Percentiles rank a stretch among this genome's conserved stretches.
These are phyloP conservation scores for Crithidia sp. DNA, from an alignment of 208 protist species.

Conservation along the genomic window DNA sequence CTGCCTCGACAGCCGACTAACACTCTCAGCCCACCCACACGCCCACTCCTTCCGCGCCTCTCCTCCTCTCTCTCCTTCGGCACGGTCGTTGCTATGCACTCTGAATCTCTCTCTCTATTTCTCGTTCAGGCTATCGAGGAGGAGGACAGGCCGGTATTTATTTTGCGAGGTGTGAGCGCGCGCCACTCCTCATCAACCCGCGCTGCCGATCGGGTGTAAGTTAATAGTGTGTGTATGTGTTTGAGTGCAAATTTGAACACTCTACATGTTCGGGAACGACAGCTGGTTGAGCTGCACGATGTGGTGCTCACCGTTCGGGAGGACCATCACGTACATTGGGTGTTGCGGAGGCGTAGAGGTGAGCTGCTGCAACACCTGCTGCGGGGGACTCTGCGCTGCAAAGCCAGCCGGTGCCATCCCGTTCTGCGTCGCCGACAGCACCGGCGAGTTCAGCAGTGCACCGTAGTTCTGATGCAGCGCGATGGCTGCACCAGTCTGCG, in stretches of 20 bases:
- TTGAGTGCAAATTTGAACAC: background rate
- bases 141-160: no score
- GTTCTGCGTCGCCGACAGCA: background rate
- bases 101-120: no score
- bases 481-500: background rate
- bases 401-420: background rate
- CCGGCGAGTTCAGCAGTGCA: constrained; percentile 1
- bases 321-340: constrained; percentile 42
- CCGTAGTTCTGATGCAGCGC: constrained; percentile 3
- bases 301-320: constrained; percentile 37
- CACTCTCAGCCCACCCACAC: no score
- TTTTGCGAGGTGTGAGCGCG: no score
- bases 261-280: constrained; percentile 13
- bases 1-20: no score
- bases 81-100: no score
- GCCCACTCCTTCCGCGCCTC: no score
- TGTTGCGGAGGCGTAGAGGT: constrained; percentile 17
- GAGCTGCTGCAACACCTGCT: constrained; percentile 8
- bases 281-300: constrained; percentile 26
- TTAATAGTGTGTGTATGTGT: background rate
- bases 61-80: no score
- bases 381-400: background rate
- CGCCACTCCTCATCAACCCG: no score
- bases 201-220: background rate
- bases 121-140: no score